phyloP scores from a whole-genome alignment of 257 asterid genomes.

The Marsdenia floribunda region DNA sequence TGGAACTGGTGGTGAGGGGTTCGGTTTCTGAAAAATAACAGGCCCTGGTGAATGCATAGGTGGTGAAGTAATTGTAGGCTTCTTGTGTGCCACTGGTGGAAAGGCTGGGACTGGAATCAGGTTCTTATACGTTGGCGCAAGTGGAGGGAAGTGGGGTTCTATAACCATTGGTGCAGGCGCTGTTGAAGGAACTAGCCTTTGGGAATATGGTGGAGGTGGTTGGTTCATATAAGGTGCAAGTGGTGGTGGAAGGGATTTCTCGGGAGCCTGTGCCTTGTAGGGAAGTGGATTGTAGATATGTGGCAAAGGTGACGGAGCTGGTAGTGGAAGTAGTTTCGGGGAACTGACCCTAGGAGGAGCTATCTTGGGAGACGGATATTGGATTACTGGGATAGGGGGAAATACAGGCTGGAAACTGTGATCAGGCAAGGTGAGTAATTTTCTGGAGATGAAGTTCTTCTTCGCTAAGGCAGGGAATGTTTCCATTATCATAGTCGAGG shows the following conservation, averaged over 20 bases:
- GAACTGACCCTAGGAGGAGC: no score
- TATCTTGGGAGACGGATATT: neutral
- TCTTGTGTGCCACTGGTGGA: conserved; percentile 1
- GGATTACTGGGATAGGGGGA: neutral
- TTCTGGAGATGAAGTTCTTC: conserved; percentile 6
- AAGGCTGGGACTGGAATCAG: conserved; percentile 3
- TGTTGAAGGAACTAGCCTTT: neutral
- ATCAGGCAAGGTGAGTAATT: conserved; percentile 4
- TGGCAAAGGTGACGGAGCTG: no score
- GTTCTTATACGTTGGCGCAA: neutral
- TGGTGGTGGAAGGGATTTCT: no score
- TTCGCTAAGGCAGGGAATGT: neutral
- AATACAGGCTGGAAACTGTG: neutral
- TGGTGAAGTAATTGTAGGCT: neutral
- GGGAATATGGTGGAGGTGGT: conserved; percentile 7
- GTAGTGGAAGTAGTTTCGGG: neutral
- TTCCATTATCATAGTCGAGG: neutral
- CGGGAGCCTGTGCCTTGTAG: no score
- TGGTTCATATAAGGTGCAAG: neutral
- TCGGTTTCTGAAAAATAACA: conserved; percentile 5
- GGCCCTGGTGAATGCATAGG: neutral
- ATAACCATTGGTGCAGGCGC: neutral
- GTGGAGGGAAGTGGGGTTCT: neutral
- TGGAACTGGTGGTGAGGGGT: conserved; percentile 11
- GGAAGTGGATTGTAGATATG: no score